Conservation (phyloP, 305 asterid genomes). For the Salvia sclarea region DNA sequence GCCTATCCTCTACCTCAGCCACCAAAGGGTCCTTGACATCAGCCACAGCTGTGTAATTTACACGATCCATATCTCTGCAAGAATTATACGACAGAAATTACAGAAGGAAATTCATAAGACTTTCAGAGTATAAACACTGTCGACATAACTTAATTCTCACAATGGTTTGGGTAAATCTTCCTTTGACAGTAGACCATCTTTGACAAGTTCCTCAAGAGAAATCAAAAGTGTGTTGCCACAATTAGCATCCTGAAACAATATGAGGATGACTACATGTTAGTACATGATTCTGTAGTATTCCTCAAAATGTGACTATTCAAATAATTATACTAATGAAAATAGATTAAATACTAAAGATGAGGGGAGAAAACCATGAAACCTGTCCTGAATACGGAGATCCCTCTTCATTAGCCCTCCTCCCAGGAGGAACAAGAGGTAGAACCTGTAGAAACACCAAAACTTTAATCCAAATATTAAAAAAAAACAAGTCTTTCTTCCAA, state of each 20-base stretch:
- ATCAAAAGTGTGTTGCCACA: slow-evolving; percentile 92
- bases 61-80: slow-evolving; percentile 72
- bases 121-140: slow-evolving; percentile 12
- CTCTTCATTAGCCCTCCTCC: slow-evolving; percentile 79
- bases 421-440: slow-evolving; percentile 99
- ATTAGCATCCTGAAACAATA: slow-evolving; percentile 83
- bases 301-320: background rate
- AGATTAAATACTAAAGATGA: background rate
- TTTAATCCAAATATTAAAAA: background rate
- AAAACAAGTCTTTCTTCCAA: background rate
- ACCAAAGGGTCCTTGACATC: slow-evolving; percentile 83
- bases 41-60: slow-evolving; percentile 67
- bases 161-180: slow-evolving; percentile 89
- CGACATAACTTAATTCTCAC: slow-evolving; percentile 48
- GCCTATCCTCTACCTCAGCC: slow-evolving; percentile 53
- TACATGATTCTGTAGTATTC: background rate
- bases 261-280: slow-evolving; percentile 4
- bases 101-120: slow-evolving; percentile 12
- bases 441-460: slow-evolving; percentile 55
- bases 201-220: slow-evolving; percentile 90
- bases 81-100: slow-evolving; percentile 21
- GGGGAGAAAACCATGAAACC: slow-evolving; percentile 46
- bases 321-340: slow-evolving; percentile 7
- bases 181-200: slow-evolving; percentile 73
- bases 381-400: slow-evolving; percentile 99